These are phyloP conservation scores for Gossypium ekmanianum DNA, from an alignment of 345 rosid genomes.

Conservation along the genomic window DNA sequence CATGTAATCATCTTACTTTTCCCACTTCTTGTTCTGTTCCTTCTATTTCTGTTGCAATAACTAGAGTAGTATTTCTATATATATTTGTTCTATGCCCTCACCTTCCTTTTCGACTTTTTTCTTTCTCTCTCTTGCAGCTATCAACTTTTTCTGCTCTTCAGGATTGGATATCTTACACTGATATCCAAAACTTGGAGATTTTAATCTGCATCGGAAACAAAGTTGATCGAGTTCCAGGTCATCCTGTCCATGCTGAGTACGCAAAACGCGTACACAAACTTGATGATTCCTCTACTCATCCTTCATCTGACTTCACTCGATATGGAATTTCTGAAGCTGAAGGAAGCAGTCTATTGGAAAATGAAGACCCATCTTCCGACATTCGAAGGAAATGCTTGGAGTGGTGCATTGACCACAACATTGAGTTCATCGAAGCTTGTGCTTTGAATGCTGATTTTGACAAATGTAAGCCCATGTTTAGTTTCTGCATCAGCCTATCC, in stretches of 20 bases:
- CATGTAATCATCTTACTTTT: constrained; percentile 39
- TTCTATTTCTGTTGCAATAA: neutral
- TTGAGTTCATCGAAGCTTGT: constrained; percentile 89
- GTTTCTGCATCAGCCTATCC: neutral
- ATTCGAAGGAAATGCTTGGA: constrained; percentile 59
- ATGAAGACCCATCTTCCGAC: constrained; percentile 47
- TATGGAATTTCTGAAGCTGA: constrained; percentile 74
- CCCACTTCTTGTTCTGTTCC: neutral
- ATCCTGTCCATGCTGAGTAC: constrained; percentile 76
- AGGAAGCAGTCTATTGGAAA: constrained; percentile 63
- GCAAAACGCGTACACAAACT: constrained; percentile 47
- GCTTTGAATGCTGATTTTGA: constrained; percentile 76
- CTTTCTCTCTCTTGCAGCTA: constrained; percentile 36
- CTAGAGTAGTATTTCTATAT: neutral
- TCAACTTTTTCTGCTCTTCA: constrained; percentile 60
- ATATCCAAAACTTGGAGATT: constrained; percentile 56
- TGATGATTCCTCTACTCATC: constrained; percentile 30
- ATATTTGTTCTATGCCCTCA: neutral
- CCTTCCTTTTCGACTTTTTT: constrained; percentile 5
- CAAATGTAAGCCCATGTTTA: constrained; percentile 48
- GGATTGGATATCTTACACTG: constrained; percentile 65
- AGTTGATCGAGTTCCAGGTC: constrained; percentile 66
- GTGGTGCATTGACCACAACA: constrained; percentile 66
- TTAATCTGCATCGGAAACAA: constrained; percentile 82
- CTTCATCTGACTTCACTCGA: constrained; percentile 31